A percentile compares a stretch with the other conserved stretches of the same genome.
Evolutionary conservation across 345 rosid species (phyloP).

Genomic region (Ceriops tagal): DNA sequence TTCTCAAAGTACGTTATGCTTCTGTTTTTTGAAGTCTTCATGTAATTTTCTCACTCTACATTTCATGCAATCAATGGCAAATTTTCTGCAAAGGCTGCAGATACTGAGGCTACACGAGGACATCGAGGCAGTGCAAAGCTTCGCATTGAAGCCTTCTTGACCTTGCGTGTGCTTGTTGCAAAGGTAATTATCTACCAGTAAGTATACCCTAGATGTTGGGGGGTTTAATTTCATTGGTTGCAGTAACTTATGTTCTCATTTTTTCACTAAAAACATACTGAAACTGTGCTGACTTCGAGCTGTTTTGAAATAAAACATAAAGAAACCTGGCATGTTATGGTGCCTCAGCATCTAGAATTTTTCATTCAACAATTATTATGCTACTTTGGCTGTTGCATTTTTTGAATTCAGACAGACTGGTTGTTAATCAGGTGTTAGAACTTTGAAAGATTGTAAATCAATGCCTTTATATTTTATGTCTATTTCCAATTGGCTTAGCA

Average conservation of each 20-base stretch:
- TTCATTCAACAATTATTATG: too few species aligned
- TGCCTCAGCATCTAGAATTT: too few species aligned
- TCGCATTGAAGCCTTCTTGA: slow-evolving; percentile 70
- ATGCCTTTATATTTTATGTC: too few species aligned
- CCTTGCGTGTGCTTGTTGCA: slow-evolving; percentile 76
- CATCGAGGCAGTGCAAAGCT: slow-evolving; percentile 78
- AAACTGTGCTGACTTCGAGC: neutral
- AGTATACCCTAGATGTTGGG: neutral
- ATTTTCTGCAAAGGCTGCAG: slow-evolving; percentile 66
- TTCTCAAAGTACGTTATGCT: slow-evolving; percentile 55
- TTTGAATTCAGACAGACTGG: too few species aligned
- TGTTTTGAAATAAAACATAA: too few species aligned
- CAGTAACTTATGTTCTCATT: neutral
- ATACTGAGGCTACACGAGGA: slow-evolving; percentile 73
- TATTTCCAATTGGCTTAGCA: too few species aligned
- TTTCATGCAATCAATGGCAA: slow-evolving; percentile 16
- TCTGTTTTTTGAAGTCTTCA: neutral
- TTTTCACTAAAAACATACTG: too few species aligned
- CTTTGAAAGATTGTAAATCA: too few species aligned
- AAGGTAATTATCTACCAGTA: slow-evolving; percentile 47
- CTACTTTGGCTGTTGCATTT: too few species aligned
- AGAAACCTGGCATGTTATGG: too few species aligned
- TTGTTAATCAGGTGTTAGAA: too few species aligned
- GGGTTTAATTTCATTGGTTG: neutral
- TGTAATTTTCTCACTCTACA: neutral